A percentile compares a stretch with the other conserved stretches of the same genome.
Conservation (phyloP, 768 basidiomycete genomes). For the Tephrocybe rancida region DNA sequence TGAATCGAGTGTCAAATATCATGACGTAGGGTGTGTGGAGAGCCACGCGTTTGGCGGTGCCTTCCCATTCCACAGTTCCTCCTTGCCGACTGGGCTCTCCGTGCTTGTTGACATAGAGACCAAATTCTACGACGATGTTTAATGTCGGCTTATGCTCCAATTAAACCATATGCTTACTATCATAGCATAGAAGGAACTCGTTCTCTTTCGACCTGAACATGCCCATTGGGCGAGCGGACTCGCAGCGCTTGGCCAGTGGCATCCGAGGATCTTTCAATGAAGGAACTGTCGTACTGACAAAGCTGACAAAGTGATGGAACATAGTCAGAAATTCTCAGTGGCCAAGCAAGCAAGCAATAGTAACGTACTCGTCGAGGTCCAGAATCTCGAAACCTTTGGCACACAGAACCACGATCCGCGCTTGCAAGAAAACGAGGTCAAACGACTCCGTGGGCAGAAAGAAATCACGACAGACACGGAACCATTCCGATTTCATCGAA, state of each 20-base stretch:
- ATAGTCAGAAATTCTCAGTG: neutral
- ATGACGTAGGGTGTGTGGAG: conserved; percentile 89
- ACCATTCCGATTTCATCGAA: conserved; percentile 89
- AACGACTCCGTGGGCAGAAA: conserved; percentile 89
- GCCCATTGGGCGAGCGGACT: conserved; percentile 82
- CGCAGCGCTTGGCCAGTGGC: conserved; percentile 80
- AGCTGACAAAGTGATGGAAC: no score
- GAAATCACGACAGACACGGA: conserved; percentile 90
- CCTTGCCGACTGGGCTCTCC: conserved; percentile 72
- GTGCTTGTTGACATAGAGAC: conserved; percentile 90
- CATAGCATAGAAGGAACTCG: conserved; percentile 92
- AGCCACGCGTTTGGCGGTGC: conserved; percentile 84
- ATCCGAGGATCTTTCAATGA: conserved; percentile 62
- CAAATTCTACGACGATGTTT: conserved; percentile 67
- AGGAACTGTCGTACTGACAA: conserved; percentile 62
- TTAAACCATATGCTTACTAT: conserved; percentile 58
- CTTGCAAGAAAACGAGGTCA: conserved; percentile 88
- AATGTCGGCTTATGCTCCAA: neutral
- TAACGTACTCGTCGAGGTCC: conserved; percentile 83
- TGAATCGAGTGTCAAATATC: conserved; percentile 87
- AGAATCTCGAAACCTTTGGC: conserved; percentile 96
- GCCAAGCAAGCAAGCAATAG: neutral
- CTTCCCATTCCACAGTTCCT: conserved; percentile 93
- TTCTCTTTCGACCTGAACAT: conserved; percentile 92
- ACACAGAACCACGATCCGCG: conserved; percentile 88